Evolutionary conservation across 2,329 filamentous ascomycete species (phyloP).

Genomic region (Arthrobotrys iridis): DNA sequence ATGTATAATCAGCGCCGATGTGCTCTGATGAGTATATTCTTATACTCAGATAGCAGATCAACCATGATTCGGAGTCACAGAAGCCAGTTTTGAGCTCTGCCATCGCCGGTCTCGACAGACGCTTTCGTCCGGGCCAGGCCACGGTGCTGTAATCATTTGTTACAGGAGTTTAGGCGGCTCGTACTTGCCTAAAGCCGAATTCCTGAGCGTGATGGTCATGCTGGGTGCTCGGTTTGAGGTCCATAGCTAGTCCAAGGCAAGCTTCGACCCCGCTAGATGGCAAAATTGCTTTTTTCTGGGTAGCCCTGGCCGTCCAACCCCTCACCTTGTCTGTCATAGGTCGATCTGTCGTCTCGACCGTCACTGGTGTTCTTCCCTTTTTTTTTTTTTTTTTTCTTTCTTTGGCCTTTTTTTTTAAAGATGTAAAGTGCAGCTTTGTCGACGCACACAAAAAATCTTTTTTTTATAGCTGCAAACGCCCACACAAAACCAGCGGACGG

Average conservation of each 20-base stretch:
- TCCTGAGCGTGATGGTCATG: conserved; percentile 6
- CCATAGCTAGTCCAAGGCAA: not conserved
- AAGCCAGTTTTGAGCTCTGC: not conserved
- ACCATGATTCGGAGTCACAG: not conserved
- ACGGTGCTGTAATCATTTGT: not conserved
- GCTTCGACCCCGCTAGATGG: conserved; percentile 5
- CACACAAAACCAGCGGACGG: conserved; percentile 31
- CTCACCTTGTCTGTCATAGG: conserved; percentile 7
- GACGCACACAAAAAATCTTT: conserved; percentile 53
- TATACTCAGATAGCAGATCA: conserved; percentile 1
- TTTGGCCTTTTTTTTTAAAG: too few relatives aligned
- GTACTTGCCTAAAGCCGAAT: conserved; percentile 50
- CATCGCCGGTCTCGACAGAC: not conserved
- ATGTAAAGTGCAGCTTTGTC: too few relatives aligned
- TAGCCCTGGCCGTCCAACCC: conserved; percentile 22
- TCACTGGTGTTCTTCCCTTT: too few relatives aligned
- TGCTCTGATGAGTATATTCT: not conserved
- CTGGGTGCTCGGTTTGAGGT: not conserved
- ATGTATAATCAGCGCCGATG: not conserved
- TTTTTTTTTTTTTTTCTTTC: too few relatives aligned
- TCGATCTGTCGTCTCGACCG: too few relatives aligned
- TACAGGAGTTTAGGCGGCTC: conserved; percentile 41
- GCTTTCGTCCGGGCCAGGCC: not conserved
- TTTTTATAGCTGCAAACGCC: conserved; percentile 37
- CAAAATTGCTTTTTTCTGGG: conserved; percentile 28